Evolutionary conservation across 164 flowering plant species (phyloP).

Genomic region (Vitis rotundifolia): DNA sequence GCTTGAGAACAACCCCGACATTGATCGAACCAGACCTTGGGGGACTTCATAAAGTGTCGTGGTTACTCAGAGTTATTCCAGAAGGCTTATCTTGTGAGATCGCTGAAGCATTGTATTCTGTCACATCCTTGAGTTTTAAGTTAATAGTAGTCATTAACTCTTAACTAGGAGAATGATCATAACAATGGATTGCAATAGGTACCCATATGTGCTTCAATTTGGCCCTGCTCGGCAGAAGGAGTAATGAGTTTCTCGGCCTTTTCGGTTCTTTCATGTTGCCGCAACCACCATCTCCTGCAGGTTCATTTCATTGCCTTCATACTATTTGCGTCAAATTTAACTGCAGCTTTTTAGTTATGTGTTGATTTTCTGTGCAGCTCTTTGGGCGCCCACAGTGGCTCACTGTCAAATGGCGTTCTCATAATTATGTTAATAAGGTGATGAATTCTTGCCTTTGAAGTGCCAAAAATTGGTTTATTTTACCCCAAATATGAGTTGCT

Average conservation of each 20-base stretch:
- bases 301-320: slow-evolving; percentile 24
- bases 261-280: slow-evolving; percentile 87
- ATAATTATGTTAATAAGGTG: slow-evolving; percentile 71
- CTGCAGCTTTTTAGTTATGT: neutral
- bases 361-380: slow-evolving; percentile 43
- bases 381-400: slow-evolving; percentile 96
- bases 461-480: neutral
- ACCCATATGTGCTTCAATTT: slow-evolving; percentile 87
- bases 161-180: neutral
- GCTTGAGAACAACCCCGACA: slow-evolving; percentile 75
- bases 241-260: slow-evolving; percentile 81
- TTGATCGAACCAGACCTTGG: slow-evolving; percentile 83
- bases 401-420: slow-evolving; percentile 75
- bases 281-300: slow-evolving; percentile 92
- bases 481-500: neutral
- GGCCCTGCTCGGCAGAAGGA: slow-evolving; percentile 86
- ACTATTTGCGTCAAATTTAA: neutral
- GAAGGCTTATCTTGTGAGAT: slow-evolving; percentile 85
- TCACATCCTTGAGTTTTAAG: neutral
- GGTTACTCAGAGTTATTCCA: slow-evolving; percentile 89
- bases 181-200: slow-evolving; percentile 36
- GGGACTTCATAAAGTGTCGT: slow-evolving; percentile 62
- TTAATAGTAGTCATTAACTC: slow-evolving; percentile 38
- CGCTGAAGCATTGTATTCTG: neutral
- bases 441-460: neutral